Percentiles rank a stretch among this genome's conserved stretches.
phyloP scores from a whole-genome alignment of 257 asterid genomes.

The Striga asiatica region DNA sequence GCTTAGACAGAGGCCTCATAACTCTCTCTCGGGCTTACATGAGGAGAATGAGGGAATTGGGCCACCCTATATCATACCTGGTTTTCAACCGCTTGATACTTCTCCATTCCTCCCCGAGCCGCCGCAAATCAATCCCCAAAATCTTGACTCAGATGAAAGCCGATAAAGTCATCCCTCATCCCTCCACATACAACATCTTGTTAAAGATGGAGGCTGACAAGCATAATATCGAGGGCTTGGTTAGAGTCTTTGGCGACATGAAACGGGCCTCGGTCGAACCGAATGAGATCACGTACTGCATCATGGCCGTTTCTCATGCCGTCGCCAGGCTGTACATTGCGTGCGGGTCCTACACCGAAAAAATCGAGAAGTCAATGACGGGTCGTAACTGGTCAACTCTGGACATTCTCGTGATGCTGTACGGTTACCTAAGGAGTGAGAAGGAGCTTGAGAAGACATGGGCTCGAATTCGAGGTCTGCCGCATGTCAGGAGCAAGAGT shows the following conservation, averaged over 20 bases:
- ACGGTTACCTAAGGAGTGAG: constrained; percentile 48
- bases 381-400: constrained; percentile 80
- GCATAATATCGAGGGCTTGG: constrained; percentile 60
- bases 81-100: constrained; percentile 82
- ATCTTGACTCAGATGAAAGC: constrained; percentile 79
- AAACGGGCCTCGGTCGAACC: constrained; percentile 43
- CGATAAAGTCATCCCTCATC: constrained; percentile 63
- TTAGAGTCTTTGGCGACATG: constrained; percentile 62
- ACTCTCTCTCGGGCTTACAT: constrained; percentile 64
- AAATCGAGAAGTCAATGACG: constrained; percentile 42
- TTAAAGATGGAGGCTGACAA: constrained; percentile 70
- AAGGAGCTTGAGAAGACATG: constrained; percentile 61
- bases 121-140: constrained; percentile 49
- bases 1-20: constrained; percentile 70
- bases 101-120: constrained; percentile 64
- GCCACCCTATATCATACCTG: constrained; percentile 54
- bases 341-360: constrained; percentile 59
- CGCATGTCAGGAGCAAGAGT: constrained; percentile 52
- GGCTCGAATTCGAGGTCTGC: constrained; percentile 39
- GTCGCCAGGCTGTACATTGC: constrained; percentile 74
- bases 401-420: constrained; percentile 60
- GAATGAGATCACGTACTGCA: constrained; percentile 71
- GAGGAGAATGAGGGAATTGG: constrained; percentile 87
- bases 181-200: constrained; percentile 64
- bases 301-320: constrained; percentile 73